A percentile compares a stretch with the other conserved stretches of the same genome.
Conservation (phyloP, 2,329 filamentous ascomycete species). For the Falciphora oryzae region DNA sequence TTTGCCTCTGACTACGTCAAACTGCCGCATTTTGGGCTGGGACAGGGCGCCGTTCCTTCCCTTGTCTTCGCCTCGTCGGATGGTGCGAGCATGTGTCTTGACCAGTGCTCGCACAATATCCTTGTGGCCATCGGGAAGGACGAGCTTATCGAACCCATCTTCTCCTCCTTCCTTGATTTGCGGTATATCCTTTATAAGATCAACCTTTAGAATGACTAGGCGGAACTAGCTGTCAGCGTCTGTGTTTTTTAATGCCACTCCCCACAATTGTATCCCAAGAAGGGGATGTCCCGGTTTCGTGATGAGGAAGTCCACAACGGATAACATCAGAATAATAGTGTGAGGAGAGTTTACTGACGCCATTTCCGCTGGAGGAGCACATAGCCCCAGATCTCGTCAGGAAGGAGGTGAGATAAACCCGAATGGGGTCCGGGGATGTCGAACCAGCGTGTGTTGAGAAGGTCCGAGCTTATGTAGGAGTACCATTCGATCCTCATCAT, state of each 20-base stretch:
- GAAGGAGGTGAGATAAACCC: background rate
- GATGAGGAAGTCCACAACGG: too few relatives aligned
- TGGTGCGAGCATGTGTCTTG: slow-evolving; percentile 14
- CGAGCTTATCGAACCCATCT: slow-evolving; percentile 17
- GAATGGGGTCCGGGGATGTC: too few relatives aligned
- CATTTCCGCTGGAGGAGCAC: background rate
- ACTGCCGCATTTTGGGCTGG: background rate
- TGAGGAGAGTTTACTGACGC: background rate
- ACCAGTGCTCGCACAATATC: slow-evolving; percentile 18
- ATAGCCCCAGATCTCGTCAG: background rate
- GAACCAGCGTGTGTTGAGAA: too few relatives aligned
- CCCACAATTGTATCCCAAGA: too few relatives aligned
- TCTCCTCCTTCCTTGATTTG: background rate
- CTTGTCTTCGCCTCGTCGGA: slow-evolving; percentile 11
- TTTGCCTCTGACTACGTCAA: slow-evolving; percentile 39
- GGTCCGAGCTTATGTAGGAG: too few relatives aligned
- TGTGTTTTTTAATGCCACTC: too few relatives aligned
- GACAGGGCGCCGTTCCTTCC: slow-evolving; percentile 17
- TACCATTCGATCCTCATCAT: background rate
- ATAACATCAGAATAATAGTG: too few relatives aligned
- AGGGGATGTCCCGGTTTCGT: too few relatives aligned
- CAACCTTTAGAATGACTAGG: background rate
- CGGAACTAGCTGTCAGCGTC: background rate
- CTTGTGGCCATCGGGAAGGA: slow-evolving; percentile 18
- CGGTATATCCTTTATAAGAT: background rate